A percentile compares a stretch with the other conserved stretches of the same genome.
phyloP scores from a whole-genome alignment of 441 rosid genomes.

The Populus trichocarpa region DNA sequence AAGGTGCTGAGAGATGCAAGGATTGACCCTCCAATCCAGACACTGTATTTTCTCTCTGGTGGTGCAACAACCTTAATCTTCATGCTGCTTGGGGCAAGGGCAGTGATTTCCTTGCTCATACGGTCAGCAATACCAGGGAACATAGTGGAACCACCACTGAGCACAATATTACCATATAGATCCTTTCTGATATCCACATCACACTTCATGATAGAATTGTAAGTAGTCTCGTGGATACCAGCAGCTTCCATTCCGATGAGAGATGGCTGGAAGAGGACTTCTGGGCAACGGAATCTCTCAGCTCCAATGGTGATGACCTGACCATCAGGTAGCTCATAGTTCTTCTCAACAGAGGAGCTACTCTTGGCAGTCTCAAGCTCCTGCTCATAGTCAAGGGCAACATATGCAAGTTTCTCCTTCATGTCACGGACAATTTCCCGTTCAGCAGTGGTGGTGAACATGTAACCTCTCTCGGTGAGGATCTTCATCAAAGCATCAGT shows the following conservation, averaged over 20 bases:
- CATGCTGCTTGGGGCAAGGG: slow-evolving; percentile 80
- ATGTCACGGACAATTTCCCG: too few species aligned
- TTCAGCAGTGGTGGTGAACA: too few species aligned
- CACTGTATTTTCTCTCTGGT: slow-evolving; percentile 79
- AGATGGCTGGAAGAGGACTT: slow-evolving; percentile 80
- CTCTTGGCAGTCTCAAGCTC: too few species aligned
- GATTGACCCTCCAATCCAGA: slow-evolving; percentile 83
- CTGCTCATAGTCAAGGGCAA: too few species aligned
- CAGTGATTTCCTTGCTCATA: slow-evolving; percentile 77
- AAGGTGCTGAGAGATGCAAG: slow-evolving; percentile 78
- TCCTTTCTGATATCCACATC: slow-evolving; percentile 85
- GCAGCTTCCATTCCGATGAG: slow-evolving; percentile 82
- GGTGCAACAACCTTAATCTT: slow-evolving; percentile 78
- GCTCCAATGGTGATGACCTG: slow-evolving; percentile 62
- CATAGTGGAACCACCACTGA: slow-evolving; percentile 83
- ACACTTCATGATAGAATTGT: slow-evolving; percentile 77
- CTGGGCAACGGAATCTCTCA: slow-evolving; percentile 80
- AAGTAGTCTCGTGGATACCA: slow-evolving; percentile 75
- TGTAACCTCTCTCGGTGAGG: too few species aligned
- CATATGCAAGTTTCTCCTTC: too few species aligned
- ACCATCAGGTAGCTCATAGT: slow-evolving; percentile 63
- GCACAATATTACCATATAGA: slow-evolving; percentile 66
- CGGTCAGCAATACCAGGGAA: slow-evolving; percentile 72
- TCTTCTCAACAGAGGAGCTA: slow-evolving; percentile 62
- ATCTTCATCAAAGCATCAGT: too few species aligned